Evolutionary conservation across 768 basidiomycete genomes (phyloP).

Genomic region (Naganishia vaughanmartiniae): DNA sequence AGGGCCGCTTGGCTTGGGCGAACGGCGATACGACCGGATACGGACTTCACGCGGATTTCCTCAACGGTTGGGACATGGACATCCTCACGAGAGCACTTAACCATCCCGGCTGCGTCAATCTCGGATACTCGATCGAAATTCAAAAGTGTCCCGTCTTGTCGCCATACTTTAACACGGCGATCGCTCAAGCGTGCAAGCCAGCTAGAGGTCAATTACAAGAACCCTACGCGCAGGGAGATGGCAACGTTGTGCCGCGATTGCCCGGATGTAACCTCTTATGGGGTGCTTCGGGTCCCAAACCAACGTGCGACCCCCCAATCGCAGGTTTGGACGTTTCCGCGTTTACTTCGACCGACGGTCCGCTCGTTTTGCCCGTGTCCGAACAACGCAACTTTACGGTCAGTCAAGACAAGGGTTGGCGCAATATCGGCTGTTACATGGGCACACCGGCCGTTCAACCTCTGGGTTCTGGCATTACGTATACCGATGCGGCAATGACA

Average conservation of each 20-base stretch:
- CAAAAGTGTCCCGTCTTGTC: conserved; percentile 27
- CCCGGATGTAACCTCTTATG: conserved; percentile 48
- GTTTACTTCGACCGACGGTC: conserved; percentile 38
- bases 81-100: conserved; percentile 62
- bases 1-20: conserved; percentile 51
- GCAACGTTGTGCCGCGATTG: conserved; percentile 33
- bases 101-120: conserved; percentile 33
- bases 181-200: conserved; percentile 35
- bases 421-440: conserved; percentile 28
- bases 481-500: conserved; percentile 32
- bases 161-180: conserved; percentile 27
- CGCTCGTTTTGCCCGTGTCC: conserved; percentile 31
- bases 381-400: conserved; percentile 30
- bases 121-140: conserved; percentile 19
- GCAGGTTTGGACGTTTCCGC: conserved; percentile 35
- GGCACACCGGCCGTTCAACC: neutral
- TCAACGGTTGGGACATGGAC: conserved; percentile 59
- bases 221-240: conserved; percentile 35
- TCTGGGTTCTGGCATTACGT: conserved; percentile 31
- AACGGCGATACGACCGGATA: conserved; percentile 66
- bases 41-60: conserved; percentile 55
- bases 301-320: conserved; percentile 37
- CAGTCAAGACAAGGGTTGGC: conserved; percentile 40
- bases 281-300: conserved; percentile 40
- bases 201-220: conserved; percentile 35